Evolutionary conservation across 441 rosid genomes (phyloP), one percentile per base, ranked within the genome.

Genomic region (Pelargonium hybrid): DNA sequence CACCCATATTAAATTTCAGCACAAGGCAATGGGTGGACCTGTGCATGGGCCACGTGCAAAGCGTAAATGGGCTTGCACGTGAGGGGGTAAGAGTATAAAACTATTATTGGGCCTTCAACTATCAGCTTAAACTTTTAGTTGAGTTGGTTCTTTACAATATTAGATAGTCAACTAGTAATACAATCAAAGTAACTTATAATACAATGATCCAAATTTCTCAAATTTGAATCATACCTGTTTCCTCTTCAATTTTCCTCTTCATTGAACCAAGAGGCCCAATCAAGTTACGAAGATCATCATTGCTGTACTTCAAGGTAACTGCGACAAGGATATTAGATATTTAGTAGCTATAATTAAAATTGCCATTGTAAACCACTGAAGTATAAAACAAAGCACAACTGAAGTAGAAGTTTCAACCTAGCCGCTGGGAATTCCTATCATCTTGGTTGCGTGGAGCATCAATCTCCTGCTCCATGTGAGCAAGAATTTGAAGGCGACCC

Each of bases 401-500:
- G 56, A 72, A 71, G 13, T 37, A 39, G 64, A 76, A 78, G 69
- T 68, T 25, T 65, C 59, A 75, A 94, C 99, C 98, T 88, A 90
- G 69, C 71, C 82, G 94, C 77, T 87, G 94, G 47, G 91, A 80
- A 77, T 76, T 75, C 71, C 76, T 76, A 71, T 83, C 80, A 78
- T 83, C 89, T 72, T 80, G 89, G 70, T 75, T 69, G 34, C 90
- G 96, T 37, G 99, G 96, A 43, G 78, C 86, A 70, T 74, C 84
- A 66, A 94, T 94, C 77, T 86, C 89, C 71, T 52, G 82, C 74
- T 94, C 95, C 98, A 94, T 90, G 80, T 84, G 92, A 70, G 86
- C 87, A 69, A 92, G 96, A 78, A 94, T 94, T 77, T 92, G 93
- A 80, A 88, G 86, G 73, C 99, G 96, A 45, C 94, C 99, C 78